Evolutionary conservation across 805 yeast species (phyloP), one percentile per base, ranked within the genome.

Genomic region (Kregervanrija delftensis): DNA sequence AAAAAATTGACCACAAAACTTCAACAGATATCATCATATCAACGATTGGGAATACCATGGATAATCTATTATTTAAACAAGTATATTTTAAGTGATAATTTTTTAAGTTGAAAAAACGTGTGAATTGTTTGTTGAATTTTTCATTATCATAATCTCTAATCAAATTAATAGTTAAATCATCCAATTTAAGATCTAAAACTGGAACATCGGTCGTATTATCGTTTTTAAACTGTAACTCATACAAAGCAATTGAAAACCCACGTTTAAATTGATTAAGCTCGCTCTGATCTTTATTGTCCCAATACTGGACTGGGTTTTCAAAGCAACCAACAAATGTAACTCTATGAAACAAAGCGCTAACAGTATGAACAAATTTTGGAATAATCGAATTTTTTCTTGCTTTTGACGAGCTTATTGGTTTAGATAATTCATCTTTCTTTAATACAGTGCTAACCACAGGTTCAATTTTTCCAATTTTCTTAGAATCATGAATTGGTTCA

Each of bases 1-100:
- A 64, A 28, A 61, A 31, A 1, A 58, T 8, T 2, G 61, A 49
- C 68, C 68, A 64, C 14, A 62, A 36, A 4, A 53, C 55, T 41
- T 64, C 67, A n/a, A 58, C 55, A 3, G 66, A 59, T 3, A 63
- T 13, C 1, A 41, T 41, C 1, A 49, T 38, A 37, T 63, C 65
- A 10, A 64, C 39, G 8, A 57, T 13, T 3, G 68, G 67, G 3
- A 64, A 8, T 4, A 48, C 43, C 4, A 47, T 16, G 3, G 57
- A 50, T 8, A 63, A 40, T 31, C 50, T 43, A 38, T 56, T 34
- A 15, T 49, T 44, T 4, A 42, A 32, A 4, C 37, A 30, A 14
- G 43, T 47, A 31, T 56, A 59, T 15, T 47, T 54, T 28, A 49
- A 3, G 13, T 44, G 42, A 10, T 52, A 42, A 1, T 50, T 42